Base-by-base conservation (phyloP, 2,329 filamentous ascomycete genomes). In the Fusarium palustre region DNA sequence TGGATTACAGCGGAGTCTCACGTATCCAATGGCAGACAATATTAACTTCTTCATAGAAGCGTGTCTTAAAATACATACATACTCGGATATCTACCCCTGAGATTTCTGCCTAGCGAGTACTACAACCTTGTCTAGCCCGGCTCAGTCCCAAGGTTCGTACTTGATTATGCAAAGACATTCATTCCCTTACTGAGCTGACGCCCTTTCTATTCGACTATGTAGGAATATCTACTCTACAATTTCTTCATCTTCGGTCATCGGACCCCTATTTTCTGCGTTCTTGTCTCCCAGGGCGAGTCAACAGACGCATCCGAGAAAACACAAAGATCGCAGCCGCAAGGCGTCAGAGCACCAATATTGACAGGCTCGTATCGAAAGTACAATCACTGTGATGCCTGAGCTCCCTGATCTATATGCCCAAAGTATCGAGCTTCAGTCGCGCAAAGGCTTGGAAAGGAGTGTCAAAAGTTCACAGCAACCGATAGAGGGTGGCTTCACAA, bases 1-100 rank as follows among this genome's bases (percentile, higher is more conserved):
- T 5, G 18, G 7, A 20, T 46, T 13, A 3, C 25, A 8, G 15
- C 6, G 16, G 18, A 30, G 7, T 46, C 11, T 15, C n/a, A 30
- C 3, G 7, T 9, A n/a, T 4, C 7, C n/a, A 15, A n/a, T 7
- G 7, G 3, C 4, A 28, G 13, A 6, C 11, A 20, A 1, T 15
- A 8, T 31, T 9, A 7, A 8, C 15, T 18, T 10, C 2, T 7
- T 18, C 7, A n/a, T 43, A 28, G 8, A 15, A 11, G 2, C 5
- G 4, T 16, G 7, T 22, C 13, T 2, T 6, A 8, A 20, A 25
- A 11, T 18, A 11, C 11, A 11, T 11, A 18, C 3, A 31, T 8
- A 31, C 2, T 31, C 22, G 12, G 6, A 3, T 11, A 31, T 31
- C 9, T n/a, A 6, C 25, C 13, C 3, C 25, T 31, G 12, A 16